These are phyloP conservation scores for Globisporangium nagaii DNA, from an alignment of 352 stramenopile species.

Conservation along the genomic window DNA sequence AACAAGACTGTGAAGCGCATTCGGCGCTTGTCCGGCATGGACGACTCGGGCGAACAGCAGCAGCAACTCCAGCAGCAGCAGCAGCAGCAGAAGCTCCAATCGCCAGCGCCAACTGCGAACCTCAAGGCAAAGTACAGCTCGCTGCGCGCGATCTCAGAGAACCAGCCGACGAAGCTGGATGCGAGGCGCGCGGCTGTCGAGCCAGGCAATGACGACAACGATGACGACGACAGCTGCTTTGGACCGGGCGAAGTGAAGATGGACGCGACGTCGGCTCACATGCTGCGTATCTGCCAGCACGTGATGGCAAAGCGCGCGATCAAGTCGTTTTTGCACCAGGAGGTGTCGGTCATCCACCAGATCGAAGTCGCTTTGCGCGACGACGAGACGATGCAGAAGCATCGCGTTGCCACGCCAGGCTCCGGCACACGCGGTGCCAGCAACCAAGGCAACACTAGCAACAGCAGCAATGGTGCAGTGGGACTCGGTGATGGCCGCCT, in stretches of 20 bases:
- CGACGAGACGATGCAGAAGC: slow-evolving; percentile 34
- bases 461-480: not conserved
- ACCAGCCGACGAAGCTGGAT: slow-evolving; percentile 3
- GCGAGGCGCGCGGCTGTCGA: not conserved
- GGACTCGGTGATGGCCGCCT: slow-evolving; percentile 1
- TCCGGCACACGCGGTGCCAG: not conserved
- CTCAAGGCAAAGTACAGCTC: slow-evolving; percentile 24
- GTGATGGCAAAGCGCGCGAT: slow-evolving; percentile 68
- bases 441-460: slow-evolving; percentile 1
- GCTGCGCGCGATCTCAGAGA: slow-evolving; percentile 28
- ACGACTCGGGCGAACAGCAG: slow-evolving; percentile 2
- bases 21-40: slow-evolving; percentile 33
- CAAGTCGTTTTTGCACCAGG: slow-evolving; percentile 52
- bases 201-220: slow-evolving; percentile 13
- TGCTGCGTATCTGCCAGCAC: slow-evolving; percentile 67
- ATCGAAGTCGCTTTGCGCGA: slow-evolving; percentile 45
- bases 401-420: slow-evolving; percentile 8
- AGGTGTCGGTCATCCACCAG: slow-evolving; percentile 56
- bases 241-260: slow-evolving; percentile 20
- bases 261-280: slow-evolving; percentile 47
- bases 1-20: slow-evolving; percentile 59
- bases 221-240: slow-evolving; percentile 8
- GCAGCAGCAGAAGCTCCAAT: not conserved
- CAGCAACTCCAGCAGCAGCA: not conserved
- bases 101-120: not conserved